A percentile compares a stretch with the other conserved stretches of the same genome.
Conservation (phyloP, 805 yeast species). For the Myxozyma melibiosi region DNA sequence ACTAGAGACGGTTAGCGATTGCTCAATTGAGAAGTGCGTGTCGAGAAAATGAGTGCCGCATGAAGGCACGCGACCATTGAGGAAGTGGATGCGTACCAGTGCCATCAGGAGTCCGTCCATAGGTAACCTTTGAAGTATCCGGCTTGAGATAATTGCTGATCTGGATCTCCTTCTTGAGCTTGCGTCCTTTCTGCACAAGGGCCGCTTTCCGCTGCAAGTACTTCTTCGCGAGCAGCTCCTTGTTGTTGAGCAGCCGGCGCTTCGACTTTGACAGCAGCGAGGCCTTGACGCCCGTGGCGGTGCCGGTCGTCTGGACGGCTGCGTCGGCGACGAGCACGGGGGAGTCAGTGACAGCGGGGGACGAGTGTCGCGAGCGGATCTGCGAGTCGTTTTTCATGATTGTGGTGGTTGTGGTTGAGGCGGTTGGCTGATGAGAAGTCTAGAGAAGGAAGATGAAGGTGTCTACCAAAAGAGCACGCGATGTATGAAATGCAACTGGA, state of each 20-base stretch:
- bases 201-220: conserved; percentile 30
- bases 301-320: conserved; percentile 3
- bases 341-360: conserved; percentile 18
- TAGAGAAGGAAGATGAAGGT: neutral
- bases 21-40: neutral
- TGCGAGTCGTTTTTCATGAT: conserved; percentile 21
- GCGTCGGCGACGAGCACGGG: conserved; percentile 8
- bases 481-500: too few species aligned
- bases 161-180: conserved; percentile 32
- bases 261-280: conserved; percentile 30
- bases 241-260: conserved; percentile 24
- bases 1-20: conserved; percentile 21
- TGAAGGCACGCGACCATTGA: conserved; percentile 7
- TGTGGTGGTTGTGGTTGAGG: neutral
- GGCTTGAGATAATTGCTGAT: conserved; percentile 26
- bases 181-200: conserved; percentile 26
- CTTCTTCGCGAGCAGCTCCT: conserved; percentile 30
- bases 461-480: too few species aligned
- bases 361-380: conserved; percentile 29
- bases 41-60: neutral
- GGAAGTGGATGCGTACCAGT: conserved; percentile 28
- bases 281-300: conserved; percentile 19
- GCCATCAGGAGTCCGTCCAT: conserved; percentile 42
- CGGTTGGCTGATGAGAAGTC: neutral
- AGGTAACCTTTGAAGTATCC: conserved; percentile 27